Evolutionary conservation across 2,329 filamentous ascomycete species (phyloP).

Genomic region (Colletotrichum agaves): DNA sequence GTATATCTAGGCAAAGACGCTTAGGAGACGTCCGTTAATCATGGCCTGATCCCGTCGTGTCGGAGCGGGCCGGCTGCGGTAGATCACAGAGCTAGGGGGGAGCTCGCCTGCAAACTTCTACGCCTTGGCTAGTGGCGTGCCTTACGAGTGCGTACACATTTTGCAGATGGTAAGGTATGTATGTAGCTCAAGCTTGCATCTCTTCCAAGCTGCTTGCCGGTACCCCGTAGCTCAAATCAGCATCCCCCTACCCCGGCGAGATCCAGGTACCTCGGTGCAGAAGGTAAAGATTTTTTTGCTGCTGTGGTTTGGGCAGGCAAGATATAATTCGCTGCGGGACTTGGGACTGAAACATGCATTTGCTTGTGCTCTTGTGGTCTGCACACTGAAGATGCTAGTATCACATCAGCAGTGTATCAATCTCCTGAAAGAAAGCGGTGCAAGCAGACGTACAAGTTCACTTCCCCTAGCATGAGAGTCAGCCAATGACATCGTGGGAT

Average conservation of each 20-base stretch:
- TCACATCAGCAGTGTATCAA: not conserved
- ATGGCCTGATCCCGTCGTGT: slow-evolving; percentile 24
- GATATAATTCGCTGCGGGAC: slow-evolving; percentile 11
- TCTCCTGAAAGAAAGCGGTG: not conserved
- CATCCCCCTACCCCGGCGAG: not conserved
- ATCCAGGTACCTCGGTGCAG: not conserved
- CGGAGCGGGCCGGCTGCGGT: slow-evolving; percentile 21
- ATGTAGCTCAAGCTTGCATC: not conserved
- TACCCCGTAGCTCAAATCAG: no score
- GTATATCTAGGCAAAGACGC: not conserved
- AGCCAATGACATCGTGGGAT: not conserved
- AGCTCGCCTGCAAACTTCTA: not conserved
- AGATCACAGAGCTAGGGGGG: not conserved
- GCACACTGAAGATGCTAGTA: not conserved
- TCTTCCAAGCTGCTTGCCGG: no score
- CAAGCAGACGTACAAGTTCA: not conserved
- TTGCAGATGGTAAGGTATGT: not conserved
- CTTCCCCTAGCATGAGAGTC: not conserved
- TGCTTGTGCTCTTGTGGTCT: not conserved
- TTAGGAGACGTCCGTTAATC: not conserved
- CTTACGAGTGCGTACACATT: not conserved
- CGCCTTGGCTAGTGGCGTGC: not conserved
- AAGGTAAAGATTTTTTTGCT: not conserved
- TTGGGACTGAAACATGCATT: not conserved
- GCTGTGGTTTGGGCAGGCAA: slow-evolving; percentile 11